Evolutionary conservation across 331 rosid genomes (phyloP).

Genomic region (Malus hybrid): DNA sequence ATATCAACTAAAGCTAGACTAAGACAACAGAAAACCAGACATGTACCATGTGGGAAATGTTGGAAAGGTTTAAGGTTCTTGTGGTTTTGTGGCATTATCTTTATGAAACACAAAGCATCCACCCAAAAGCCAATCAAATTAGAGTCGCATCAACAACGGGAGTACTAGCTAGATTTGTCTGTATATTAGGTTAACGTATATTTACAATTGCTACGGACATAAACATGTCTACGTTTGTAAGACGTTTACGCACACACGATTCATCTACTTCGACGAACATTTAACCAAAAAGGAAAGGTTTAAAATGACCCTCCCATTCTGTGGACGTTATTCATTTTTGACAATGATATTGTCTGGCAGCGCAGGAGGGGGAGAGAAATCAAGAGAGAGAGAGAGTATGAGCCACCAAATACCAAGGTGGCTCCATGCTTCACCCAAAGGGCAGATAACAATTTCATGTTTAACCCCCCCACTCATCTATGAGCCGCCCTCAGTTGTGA

Average conservation of each 20-base stretch:
- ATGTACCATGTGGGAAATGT: too few relatives aligned
- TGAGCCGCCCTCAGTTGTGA: slow-evolving; percentile 35
- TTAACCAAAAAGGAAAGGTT: not conserved
- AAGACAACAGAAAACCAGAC: too few relatives aligned
- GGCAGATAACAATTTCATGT: slow-evolving; percentile 19
- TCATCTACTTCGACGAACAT: accelerated
- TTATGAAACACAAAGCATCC: not conserved
- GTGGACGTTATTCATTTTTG: not conserved
- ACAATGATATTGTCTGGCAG: slow-evolving; percentile 7
- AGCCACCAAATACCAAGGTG: slow-evolving; percentile 18
- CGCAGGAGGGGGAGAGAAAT: not conserved
- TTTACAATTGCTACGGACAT: not conserved
- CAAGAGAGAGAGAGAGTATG: not conserved
- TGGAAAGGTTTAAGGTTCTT: not conserved
- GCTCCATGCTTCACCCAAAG: slow-evolving; percentile 39
- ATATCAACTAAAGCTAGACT: not conserved
- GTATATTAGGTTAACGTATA: not conserved
- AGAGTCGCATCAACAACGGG: not conserved
- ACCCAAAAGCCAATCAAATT: not conserved
- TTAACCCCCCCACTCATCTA: slow-evolving; percentile 26
- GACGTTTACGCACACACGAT: not conserved
- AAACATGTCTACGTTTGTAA: not conserved
- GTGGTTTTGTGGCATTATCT: not conserved
- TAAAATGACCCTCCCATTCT: not conserved
- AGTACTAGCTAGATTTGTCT: not conserved